Percentiles rank a stretch among this genome's conserved stretches.
Evolutionary conservation across 441 rosid species (phyloP).

Genomic region (Aquilaria agallochum): DNA sequence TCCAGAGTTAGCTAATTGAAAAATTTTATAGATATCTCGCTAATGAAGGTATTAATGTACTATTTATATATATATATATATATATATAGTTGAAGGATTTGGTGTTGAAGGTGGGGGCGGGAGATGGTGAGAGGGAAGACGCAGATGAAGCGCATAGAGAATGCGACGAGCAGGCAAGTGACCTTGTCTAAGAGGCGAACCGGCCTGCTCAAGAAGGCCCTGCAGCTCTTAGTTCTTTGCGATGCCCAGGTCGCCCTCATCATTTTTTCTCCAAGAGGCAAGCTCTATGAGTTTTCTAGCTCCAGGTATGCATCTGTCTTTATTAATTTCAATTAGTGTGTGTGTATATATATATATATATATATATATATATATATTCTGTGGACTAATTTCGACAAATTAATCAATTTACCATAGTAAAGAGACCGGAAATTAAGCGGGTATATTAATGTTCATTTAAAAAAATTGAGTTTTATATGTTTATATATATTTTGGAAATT

Average conservation of each 20-base stretch:
- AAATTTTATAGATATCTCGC: not conserved
- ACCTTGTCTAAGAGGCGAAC: constrained; percentile 75
- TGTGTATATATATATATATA: too few relatives aligned
- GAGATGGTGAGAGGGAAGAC: constrained; percentile 88
- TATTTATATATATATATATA: not conserved
- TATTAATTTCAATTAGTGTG: too few relatives aligned
- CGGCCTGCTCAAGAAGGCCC: constrained; percentile 73
- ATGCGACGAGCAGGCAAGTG: constrained; percentile 79
- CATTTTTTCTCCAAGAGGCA: constrained; percentile 78
- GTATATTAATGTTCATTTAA: too few relatives aligned
- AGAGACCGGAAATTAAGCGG: too few relatives aligned
- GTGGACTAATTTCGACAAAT: too few relatives aligned
- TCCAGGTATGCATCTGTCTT: constrained; percentile 31
- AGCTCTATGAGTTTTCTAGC: constrained; percentile 70
- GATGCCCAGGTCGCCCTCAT: constrained; percentile 77
- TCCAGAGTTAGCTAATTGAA: not conserved
- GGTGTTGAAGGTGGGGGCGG: not conserved
- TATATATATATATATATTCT: too few relatives aligned
- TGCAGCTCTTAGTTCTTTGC: constrained; percentile 77
- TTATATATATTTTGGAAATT: too few relatives aligned
- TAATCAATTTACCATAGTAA: not conserved
- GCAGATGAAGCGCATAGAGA: constrained; percentile 77
- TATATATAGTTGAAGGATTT: not conserved
- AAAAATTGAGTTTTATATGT: too few relatives aligned
- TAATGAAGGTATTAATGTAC: not conserved